Base-by-base conservation (phyloP, 129 eudicot genomes). In the Escallonia rubra region DNA sequence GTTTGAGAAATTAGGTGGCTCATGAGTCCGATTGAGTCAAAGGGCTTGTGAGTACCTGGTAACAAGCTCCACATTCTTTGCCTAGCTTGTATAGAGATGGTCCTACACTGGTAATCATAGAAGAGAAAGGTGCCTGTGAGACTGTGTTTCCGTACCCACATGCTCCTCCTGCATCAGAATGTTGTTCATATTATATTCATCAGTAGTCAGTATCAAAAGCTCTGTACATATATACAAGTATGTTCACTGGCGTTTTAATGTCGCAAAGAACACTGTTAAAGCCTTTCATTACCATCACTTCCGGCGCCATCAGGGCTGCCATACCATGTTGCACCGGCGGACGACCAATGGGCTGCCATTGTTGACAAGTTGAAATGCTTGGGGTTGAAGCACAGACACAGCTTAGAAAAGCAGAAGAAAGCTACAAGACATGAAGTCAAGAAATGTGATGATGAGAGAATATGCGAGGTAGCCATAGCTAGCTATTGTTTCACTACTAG, bases 21-120 rank as follows among this genome's bases (percentile, higher is more conserved):
- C 34, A 23, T 23, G 34, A 23, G 1, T 23, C 34, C 34, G 34
- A 23, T 23, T 23, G 34, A 23, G 34, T 23, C 34, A 23, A 23
- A 23, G 34, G 1, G 34, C 34, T 23, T 23, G 34, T 1, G 34
- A 10, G 15, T 72, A 87, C 96, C 88, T 59, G 72, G 74, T 88
- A 92, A 72, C 98, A 92, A 61, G 91, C 96, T 66, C 96, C 98
- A 82, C 98, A 92, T 83, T 81, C 95, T 55, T 80, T 80, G 57
- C 96, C 98, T 15, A 72, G 58, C 58, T 86, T 79, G 80, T 88
- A 92, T 41, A 92, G 95, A 23, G 96, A 83, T 44, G 98, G 96
- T 6, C 96, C 90, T 2, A 82, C 83, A 47, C 89, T 96, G 2
- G 96, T 81, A 53, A 92, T 83, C 85, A 92, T 67, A n/a, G 95